Evolutionary conservation across 148 eudicot species (phyloP), one percentile per base, ranked within the genome.

Genomic region (Suaeda aralocaspica): DNA sequence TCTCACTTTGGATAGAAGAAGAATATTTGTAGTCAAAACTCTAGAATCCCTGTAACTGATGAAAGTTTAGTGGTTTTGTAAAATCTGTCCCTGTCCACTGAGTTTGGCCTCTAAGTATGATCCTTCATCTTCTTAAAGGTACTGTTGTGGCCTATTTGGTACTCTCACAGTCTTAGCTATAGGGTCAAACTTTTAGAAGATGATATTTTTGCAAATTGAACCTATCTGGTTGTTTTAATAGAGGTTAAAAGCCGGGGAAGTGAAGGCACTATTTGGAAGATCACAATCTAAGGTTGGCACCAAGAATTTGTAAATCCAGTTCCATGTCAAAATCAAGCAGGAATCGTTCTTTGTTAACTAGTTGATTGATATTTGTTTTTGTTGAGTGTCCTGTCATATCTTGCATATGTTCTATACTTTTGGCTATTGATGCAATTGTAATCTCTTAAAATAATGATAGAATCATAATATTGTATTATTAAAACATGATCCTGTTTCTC

Each of bases 311-410:
- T n/a, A 68, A 45, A 63, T 73, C 42, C 19, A 31, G 18, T 68
- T 68, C 69, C 55, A 59, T 25, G 22, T 63, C 44, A 56, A 18
- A 67, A 67, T 14, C 42, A 36, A 58, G 46, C 29, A 72, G 68
- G 44, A 67, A 50, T 52, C 69, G 58, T 52, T 67, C 44, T 51
- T 42, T 71, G 30, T 22, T 68, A 77, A 67, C 61, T 51, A 56
- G 66, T 21, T 63, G 64, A 52, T 34, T 66, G 29, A 42, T 28
- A 51, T 61, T 62, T 58, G 49, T 69, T 73, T 80, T 72, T 76
- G 34, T n/a, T 59, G 68, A 76, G 80, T 78, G 80, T 64, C 53
- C 70, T 72, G 82, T 82, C 85, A 69, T 74, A 78, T 81, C 78
- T 45, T 75, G 80, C 80, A 79, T 82, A 78, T 28, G 68, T 82